These are phyloP conservation scores for Asterophora lycoperdoides DNA, from an alignment of 768 basidiomycete species.

Conservation along the genomic window DNA sequence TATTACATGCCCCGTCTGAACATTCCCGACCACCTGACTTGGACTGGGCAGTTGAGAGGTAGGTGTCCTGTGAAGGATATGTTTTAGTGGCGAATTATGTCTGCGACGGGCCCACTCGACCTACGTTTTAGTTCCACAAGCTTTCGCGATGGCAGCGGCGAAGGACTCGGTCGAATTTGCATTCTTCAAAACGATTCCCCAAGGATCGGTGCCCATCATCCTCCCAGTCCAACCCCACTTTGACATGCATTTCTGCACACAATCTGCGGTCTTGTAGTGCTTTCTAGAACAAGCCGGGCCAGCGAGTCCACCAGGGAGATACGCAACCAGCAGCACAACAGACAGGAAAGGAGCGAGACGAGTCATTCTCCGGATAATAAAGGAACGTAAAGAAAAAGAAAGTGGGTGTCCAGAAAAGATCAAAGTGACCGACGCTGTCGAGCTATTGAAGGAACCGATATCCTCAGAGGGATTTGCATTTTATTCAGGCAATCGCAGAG, in stretches of 20 bases:
- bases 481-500: constrained; percentile 8
- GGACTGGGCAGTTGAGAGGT: constrained; percentile 16
- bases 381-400: constrained; percentile 23
- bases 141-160: constrained; percentile 34
- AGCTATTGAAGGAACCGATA: background rate
- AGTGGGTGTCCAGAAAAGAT: constrained; percentile 3
- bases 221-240: constrained; percentile 46
- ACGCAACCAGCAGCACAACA: constrained; percentile 28
- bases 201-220: constrained; percentile 50
- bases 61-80: constrained; percentile 8
- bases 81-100: background rate
- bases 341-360: constrained; percentile 31
- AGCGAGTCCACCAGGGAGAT: constrained; percentile 37
- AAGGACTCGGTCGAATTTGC: constrained; percentile 26
- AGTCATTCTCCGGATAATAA: constrained; percentile 28
- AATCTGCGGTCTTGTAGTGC: constrained; percentile 30
- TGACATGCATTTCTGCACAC: constrained; percentile 34
- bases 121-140: constrained; percentile 33
- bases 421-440: constrained; percentile 1
- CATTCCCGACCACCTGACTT: constrained; percentile 14
- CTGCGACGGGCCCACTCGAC: background rate
- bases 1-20: constrained; percentile 8
- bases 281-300: constrained; percentile 44
- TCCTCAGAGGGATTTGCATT: constrained; percentile 5
- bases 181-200: constrained; percentile 49